Evolutionary conservation across 768 basidiomycete species (phyloP).

Genomic region (Xanthoconium stramineum): DNA sequence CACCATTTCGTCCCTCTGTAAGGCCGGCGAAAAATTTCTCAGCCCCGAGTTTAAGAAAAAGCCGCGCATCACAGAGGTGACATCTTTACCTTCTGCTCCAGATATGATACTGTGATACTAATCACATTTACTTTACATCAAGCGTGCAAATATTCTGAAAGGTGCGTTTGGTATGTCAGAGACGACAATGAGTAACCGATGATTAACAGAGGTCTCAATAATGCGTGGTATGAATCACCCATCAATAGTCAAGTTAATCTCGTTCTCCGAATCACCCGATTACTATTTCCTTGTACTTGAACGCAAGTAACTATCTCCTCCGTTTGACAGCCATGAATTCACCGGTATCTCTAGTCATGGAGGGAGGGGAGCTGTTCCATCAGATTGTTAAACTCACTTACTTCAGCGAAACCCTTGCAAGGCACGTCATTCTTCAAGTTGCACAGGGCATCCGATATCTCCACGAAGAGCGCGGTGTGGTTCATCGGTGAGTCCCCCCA

Average conservation of each 20-base stretch:
- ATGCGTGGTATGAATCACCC: conserved; percentile 95
- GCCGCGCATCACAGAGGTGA: conserved; percentile 97
- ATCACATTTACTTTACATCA: conserved; percentile 13
- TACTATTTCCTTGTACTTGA: conserved; percentile 95
- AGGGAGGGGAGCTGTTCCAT: conserved; percentile 97
- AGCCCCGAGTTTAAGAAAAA: conserved; percentile 94
- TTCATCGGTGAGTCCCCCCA: conserved; percentile 63
- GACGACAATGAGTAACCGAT: not conserved
- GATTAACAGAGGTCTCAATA: conserved; percentile 86
- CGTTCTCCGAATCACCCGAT: conserved; percentile 89
- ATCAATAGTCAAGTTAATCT: conserved; percentile 86
- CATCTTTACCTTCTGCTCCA: conserved; percentile 20
- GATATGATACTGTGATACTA: conserved; percentile 17
- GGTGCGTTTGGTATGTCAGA: conserved; percentile 37
- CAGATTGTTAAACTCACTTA: conserved; percentile 99
- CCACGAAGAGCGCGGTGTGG: conserved; percentile 96
- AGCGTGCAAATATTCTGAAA: conserved; percentile 99
- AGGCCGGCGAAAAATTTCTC: conserved; percentile 92
- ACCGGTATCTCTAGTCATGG: conserved; percentile 65
- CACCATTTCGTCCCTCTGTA: conserved; percentile 30
- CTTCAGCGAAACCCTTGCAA: conserved; percentile 95
- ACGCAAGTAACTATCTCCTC: conserved; percentile 45
- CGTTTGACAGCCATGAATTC: conserved; percentile 3
- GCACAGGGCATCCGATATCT: conserved; percentile 92
- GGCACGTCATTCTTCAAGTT: conserved; percentile 96